phyloP scores from a whole-genome alignment of 2,329 filamentous ascomycete genomes.

The Botryosphaeria dothidea region DNA sequence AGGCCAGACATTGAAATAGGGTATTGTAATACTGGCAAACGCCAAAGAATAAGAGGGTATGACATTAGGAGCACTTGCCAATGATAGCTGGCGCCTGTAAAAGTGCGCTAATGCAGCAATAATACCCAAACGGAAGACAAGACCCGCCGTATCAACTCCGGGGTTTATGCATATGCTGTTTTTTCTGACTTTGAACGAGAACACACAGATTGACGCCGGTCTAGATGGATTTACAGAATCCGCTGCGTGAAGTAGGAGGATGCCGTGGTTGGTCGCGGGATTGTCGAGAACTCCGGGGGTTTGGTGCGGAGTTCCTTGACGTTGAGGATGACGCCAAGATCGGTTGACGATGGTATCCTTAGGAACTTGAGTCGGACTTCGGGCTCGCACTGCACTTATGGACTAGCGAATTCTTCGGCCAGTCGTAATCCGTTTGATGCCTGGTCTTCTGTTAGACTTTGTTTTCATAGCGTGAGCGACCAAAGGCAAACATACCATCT shows the following conservation, averaged over 20 bases:
- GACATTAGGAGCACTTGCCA: not conserved
- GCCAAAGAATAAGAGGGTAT: not conserved
- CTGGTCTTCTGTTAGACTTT: slow-evolving; percentile 30
- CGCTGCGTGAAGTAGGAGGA: not conserved
- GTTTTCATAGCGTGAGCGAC: not conserved
- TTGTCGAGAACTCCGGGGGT: too few species aligned
- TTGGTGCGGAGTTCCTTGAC: too few species aligned
- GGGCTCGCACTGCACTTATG: not conserved
- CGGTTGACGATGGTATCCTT: not conserved
- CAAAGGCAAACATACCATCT: slow-evolving; percentile 53
- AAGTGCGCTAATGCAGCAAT: not conserved
- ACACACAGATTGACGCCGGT: not conserved
- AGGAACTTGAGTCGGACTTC: not conserved
- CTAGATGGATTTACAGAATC: not conserved
- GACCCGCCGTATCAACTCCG: not conserved
- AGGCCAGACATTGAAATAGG: not conserved
- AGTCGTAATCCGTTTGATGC: slow-evolving; percentile 54
- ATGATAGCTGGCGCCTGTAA: not conserved
- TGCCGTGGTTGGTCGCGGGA: too few species aligned
- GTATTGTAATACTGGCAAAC: not conserved
- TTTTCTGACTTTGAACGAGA: not conserved
- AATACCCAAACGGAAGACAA: not conserved
- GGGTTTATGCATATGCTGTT: not conserved
- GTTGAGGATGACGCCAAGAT: not conserved
- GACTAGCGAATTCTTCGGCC: slow-evolving; percentile 64